phyloP scores from a whole-genome alignment of 441 rosid species.

The Bruguiera hainesii region DNA sequence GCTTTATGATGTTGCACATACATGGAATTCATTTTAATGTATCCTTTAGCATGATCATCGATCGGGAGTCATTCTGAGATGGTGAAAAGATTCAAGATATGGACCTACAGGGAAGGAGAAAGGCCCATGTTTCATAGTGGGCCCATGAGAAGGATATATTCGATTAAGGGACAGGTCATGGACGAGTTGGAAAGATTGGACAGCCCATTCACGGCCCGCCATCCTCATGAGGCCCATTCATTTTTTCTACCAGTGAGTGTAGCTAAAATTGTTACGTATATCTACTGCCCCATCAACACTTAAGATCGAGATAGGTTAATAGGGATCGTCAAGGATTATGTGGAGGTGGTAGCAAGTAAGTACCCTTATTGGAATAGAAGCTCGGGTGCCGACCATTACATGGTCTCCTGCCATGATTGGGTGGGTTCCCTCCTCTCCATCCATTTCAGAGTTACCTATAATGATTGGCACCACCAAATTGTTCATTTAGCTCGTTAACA shows the following conservation, averaged over 20 bases:
- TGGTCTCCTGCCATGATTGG: no score
- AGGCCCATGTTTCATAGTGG: conserved; percentile 53
- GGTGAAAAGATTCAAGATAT: conserved; percentile 56
- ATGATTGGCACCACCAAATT: no score
- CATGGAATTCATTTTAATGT: no score
- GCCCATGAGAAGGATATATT: conserved; percentile 43
- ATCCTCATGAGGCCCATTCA: conserved; percentile 52
- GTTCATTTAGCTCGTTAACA: no score
- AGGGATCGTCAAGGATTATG: no score
- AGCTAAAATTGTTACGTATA: conserved; percentile 32
- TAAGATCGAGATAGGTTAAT: no score
- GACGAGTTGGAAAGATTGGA: conserved; percentile 51
- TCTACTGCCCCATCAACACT: conserved; percentile 48
- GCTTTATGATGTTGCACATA: no score
- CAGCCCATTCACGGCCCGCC: conserved; percentile 38
- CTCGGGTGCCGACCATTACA: no score
- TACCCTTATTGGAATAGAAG: no score
- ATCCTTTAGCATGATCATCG: no score
- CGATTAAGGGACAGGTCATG: conserved; percentile 71
- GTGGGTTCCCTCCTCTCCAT: conserved; percentile 49
- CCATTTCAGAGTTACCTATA: no score
- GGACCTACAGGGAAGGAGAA: conserved; percentile 61
- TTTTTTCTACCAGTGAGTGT: conserved; percentile 61
- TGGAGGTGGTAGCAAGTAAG: no score
- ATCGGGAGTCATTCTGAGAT: conserved; percentile 57